These are phyloP conservation scores for Penicillium crystallinum DNA, from an alignment of 495 filamentous ascomycete genomes.

Conservation along the genomic window DNA sequence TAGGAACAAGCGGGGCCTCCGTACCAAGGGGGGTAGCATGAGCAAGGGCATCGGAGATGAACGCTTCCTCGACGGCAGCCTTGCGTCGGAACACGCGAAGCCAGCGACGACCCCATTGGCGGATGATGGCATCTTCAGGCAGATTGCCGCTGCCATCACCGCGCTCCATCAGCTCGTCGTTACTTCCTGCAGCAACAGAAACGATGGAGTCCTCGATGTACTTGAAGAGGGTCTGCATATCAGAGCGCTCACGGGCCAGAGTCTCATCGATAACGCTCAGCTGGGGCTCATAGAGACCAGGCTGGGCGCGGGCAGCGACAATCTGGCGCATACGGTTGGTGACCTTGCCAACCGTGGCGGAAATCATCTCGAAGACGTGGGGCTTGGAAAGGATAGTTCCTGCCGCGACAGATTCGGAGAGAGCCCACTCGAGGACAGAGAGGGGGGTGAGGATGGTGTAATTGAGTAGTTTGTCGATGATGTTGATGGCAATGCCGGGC, in stretches of 20 bases:
- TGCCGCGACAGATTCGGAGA: conserved; percentile 57
- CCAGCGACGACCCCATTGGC: conserved; percentile 82
- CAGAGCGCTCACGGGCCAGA: conserved; percentile 56
- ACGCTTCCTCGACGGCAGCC: conserved; percentile 76
- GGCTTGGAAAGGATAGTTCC: conserved; percentile 65
- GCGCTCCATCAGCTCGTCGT: conserved; percentile 64
- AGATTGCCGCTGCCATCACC: conserved; percentile 37
- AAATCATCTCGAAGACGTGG: conserved; percentile 84
- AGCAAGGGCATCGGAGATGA: conserved; percentile 39
- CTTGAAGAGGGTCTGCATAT: conserved; percentile 74
- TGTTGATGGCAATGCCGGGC: conserved; percentile 85
- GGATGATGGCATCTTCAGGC: conserved; percentile 58
- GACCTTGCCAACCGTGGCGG: conserved; percentile 85
- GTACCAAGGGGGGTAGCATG: conserved; percentile 37
- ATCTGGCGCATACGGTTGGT: conserved; percentile 85
- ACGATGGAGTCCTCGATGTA: conserved; percentile 74
- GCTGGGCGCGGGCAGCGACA: conserved; percentile 52
- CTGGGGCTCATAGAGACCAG: conserved; percentile 54
- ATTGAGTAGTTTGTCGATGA: conserved; percentile 95
- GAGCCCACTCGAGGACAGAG: conserved; percentile 82
- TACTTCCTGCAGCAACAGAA: conserved; percentile 65
- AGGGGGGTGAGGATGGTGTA: conserved; percentile 86
- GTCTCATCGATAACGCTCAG: conserved; percentile 59
- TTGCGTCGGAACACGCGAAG: conserved; percentile 76
- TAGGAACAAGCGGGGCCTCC: conserved; percentile 16